These are phyloP conservation scores for Leptodontidium sp. DNA, from an alignment of 2,329 filamentous ascomycete genomes.

Conservation along the genomic window DNA sequence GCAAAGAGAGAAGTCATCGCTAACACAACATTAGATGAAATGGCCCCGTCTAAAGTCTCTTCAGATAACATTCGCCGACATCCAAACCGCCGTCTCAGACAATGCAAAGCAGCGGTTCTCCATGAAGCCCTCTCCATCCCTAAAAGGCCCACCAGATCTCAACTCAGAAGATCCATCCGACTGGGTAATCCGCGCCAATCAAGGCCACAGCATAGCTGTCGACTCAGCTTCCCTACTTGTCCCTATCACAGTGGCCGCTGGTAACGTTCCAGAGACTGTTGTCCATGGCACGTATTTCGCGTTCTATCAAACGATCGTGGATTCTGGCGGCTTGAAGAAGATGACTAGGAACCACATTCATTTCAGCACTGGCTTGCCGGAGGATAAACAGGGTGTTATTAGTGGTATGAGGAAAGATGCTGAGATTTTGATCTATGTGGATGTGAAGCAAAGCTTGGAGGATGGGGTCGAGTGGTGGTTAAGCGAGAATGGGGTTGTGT, in stretches of 20 bases:
- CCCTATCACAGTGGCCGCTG: slow-evolving; percentile 67
- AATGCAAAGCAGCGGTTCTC: slow-evolving; percentile 94
- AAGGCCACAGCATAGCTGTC: slow-evolving; percentile 86
- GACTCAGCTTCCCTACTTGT: slow-evolving; percentile 76
- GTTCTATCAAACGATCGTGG: slow-evolving; percentile 78
- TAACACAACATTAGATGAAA: slow-evolving; percentile 41
- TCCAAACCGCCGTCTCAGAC: slow-evolving; percentile 71
- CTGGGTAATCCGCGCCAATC: slow-evolving; percentile 93
- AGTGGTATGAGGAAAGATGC: slow-evolving; percentile 84
- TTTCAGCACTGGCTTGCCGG: slow-evolving; percentile 78
- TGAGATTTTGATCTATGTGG: slow-evolving; percentile 80
- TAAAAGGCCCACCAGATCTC: slow-evolving; percentile 36
- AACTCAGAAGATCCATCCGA: slow-evolving; percentile 61
- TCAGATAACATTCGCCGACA: slow-evolving; percentile 77
- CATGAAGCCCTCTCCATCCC: slow-evolving; percentile 64
- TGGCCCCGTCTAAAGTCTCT: slow-evolving; percentile 66
- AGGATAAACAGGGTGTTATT: slow-evolving; percentile 59
- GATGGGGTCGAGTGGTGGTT: slow-evolving; percentile 76
- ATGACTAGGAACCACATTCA: slow-evolving; percentile 93
- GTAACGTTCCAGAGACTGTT: slow-evolving; percentile 69
- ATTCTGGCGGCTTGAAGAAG: slow-evolving; percentile 76
- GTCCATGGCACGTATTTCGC: slow-evolving; percentile 91
- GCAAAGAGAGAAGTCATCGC: not conserved
- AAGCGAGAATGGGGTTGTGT: slow-evolving; percentile 79
- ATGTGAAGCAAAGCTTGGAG: slow-evolving; percentile 71